phyloP scores from a whole-genome alignment of 192 early-diverging fungal species.

The Podochytrium sp. region DNA sequence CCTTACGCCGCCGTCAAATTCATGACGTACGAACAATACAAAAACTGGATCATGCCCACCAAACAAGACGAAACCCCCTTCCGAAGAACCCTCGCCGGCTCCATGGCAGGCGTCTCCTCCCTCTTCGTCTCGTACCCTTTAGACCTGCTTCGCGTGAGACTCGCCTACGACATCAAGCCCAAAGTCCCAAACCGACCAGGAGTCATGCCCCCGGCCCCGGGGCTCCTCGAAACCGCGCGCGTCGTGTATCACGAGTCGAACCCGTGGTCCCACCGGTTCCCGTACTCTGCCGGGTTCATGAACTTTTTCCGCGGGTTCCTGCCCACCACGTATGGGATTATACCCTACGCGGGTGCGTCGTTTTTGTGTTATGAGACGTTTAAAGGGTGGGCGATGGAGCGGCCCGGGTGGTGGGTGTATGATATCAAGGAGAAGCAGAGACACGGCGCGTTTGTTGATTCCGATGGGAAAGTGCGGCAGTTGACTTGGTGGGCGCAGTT shows the following conservation, averaged over 20 bases:
- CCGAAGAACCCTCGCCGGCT: slow-evolving; percentile 83
- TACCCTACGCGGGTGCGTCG: slow-evolving; percentile 95
- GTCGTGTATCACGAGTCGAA: slow-evolving; percentile 81
- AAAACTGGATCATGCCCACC: slow-evolving; percentile 68
- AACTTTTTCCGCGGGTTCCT: slow-evolving; percentile 96
- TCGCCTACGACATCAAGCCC: slow-evolving; percentile 87
- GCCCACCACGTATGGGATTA: slow-evolving; percentile 88
- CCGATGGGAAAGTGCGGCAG: slow-evolving; percentile 1
- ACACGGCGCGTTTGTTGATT: neutral
- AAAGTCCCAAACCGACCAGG: too few relatives aligned
- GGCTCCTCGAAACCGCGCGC: slow-evolving; percentile 35
- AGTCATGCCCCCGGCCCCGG: slow-evolving; percentile 12
- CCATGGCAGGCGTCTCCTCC: slow-evolving; percentile 79
- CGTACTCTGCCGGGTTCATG: slow-evolving; percentile 40
- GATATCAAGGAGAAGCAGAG: neutral
- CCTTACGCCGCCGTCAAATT: slow-evolving; percentile 98
- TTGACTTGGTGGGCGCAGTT: slow-evolving; percentile 79
- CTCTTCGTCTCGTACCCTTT: slow-evolving; percentile 91
- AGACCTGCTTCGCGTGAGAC: slow-evolving; percentile 89
- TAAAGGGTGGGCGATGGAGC: slow-evolving; percentile 54
- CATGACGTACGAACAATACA: slow-evolving; percentile 93
- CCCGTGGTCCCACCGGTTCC: slow-evolving; percentile 23
- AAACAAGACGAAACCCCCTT: slow-evolving; percentile 66
- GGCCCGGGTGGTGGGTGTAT: slow-evolving; percentile 17
- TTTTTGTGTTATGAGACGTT: slow-evolving; percentile 88